Conservation (phyloP, 2,329 filamentous ascomycete genomes). For the Fusarium falciforme region DNA sequence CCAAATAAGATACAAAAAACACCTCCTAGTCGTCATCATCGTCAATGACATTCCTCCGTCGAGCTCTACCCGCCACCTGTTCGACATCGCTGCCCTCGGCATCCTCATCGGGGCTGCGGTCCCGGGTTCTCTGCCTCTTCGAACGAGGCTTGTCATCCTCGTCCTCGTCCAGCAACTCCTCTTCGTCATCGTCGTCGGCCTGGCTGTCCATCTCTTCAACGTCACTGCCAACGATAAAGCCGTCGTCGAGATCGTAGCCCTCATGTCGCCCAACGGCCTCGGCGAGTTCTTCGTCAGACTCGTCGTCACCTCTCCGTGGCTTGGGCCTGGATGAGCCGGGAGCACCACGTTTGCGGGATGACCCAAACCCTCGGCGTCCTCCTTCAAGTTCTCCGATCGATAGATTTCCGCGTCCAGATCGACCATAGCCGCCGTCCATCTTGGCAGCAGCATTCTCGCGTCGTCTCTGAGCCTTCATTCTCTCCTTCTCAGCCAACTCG, state of each 20-base stretch:
- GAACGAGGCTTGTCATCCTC: slow-evolving; percentile 59
- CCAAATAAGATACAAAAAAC: neutral
- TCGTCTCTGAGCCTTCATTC: slow-evolving; percentile 72
- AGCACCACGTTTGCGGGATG: slow-evolving; percentile 65
- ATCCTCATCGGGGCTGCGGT: slow-evolving; percentile 58
- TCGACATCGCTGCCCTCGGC: slow-evolving; percentile 68
- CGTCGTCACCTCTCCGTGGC: slow-evolving; percentile 72
- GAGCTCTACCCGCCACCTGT: slow-evolving; percentile 57
- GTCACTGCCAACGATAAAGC: slow-evolving; percentile 81
- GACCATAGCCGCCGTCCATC: slow-evolving; percentile 67
- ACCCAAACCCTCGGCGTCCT: slow-evolving; percentile 59
- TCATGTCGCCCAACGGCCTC: slow-evolving; percentile 72
- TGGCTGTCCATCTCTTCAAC: slow-evolving; percentile 74
- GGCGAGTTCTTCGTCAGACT: slow-evolving; percentile 80
- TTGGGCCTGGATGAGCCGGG: slow-evolving; percentile 63
- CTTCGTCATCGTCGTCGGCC: slow-evolving; percentile 74
- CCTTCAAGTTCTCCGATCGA: slow-evolving; percentile 78
- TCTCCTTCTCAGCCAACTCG: slow-evolving; percentile 80
- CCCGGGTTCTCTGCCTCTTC: slow-evolving; percentile 64
- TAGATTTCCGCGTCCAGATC: slow-evolving; percentile 66
- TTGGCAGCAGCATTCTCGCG: slow-evolving; percentile 76
- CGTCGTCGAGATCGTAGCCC: slow-evolving; percentile 83
- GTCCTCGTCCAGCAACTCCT: slow-evolving; percentile 61
- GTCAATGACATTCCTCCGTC: slow-evolving; percentile 68
- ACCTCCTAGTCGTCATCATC: slow-evolving; percentile 66